phyloP scores from a whole-genome alignment of 2,329 filamentous ascomycete species.

The Alternaria triticimaculans region DNA sequence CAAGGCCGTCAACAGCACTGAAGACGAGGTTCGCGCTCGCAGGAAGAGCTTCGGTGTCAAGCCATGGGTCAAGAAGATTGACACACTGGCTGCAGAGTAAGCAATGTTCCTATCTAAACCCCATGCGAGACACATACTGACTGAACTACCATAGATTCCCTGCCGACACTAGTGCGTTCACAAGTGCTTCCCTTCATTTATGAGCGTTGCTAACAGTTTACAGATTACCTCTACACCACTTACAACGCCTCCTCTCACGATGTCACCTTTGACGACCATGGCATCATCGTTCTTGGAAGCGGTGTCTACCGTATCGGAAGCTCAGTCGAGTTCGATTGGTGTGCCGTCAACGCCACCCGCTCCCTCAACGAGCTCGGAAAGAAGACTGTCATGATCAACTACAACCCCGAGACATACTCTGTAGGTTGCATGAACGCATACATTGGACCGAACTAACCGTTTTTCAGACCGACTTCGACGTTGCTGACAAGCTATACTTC shows the following conservation, averaged over 20 bases:
- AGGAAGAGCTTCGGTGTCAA: conserved; percentile 86
- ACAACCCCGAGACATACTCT: conserved; percentile 18
- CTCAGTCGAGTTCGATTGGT: conserved; percentile 99
- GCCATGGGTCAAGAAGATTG: conserved; percentile 98
- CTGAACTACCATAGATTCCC: neutral
- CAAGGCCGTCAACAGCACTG: conserved; percentile 79
- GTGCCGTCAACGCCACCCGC: conserved; percentile 86
- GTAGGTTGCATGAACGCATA: conserved; percentile 52
- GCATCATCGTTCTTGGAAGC: conserved; percentile 85
- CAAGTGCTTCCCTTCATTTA: neutral
- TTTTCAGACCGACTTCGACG: conserved; percentile 78
- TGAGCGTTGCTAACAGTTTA: neutral
- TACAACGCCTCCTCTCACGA: conserved; percentile 97
- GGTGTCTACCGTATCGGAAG: conserved; percentile 98
- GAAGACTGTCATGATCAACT: conserved; percentile 97
- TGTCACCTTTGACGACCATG: conserved; percentile 91
- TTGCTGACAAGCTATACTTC: conserved; percentile 91
- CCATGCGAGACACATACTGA: too few relatives aligned
- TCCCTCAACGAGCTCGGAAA: conserved; percentile 85
- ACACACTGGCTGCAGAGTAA: conserved; percentile 88
- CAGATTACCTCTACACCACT: conserved; percentile 60
- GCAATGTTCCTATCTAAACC: too few relatives aligned
- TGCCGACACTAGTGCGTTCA: neutral
- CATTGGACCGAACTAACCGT: conserved; percentile 16
- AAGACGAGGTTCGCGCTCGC: conserved; percentile 86